Evolutionary conservation across 2,329 filamentous ascomycete genomes (phyloP).

Genomic region (Cercospora sp.): DNA sequence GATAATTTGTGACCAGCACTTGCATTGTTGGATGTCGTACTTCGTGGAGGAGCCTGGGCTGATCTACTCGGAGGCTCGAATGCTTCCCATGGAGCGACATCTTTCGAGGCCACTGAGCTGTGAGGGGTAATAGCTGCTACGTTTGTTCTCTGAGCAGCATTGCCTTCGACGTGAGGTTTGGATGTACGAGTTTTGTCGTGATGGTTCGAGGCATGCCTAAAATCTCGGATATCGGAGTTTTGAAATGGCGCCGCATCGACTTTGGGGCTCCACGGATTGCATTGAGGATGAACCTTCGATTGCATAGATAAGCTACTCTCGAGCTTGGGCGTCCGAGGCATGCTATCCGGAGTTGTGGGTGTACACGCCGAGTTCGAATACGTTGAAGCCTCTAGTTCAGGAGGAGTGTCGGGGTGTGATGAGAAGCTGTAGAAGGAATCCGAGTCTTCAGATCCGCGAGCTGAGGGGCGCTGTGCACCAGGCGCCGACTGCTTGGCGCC

Average conservation of each 20-base stretch:
- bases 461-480: not conserved
- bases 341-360: not conserved
- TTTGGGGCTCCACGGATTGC: not conserved
- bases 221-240: not conserved
- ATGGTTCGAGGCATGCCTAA: not conserved
- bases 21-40: not conserved
- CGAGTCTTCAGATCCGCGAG: not conserved
- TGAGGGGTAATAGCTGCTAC: not conserved
- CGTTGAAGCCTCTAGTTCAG: not conserved
- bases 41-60: not conserved
- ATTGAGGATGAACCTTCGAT: not conserved
- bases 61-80: slow-evolving; percentile 14
- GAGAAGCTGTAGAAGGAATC: not conserved
- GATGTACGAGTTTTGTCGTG: not conserved
- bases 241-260: not conserved
- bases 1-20: not conserved
- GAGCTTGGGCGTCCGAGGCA: not conserved
- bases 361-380: not conserved
- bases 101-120: not conserved
- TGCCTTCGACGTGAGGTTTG: not conserved
- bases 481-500: not conserved
- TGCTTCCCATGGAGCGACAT: slow-evolving; percentile 25
- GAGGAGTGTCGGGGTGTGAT: not conserved
- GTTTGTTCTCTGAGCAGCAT: not conserved
- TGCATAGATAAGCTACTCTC: not conserved